Base-by-base conservation (phyloP, 2,329 filamentous ascomycete species). In the Chaetomium sp. region DNA sequence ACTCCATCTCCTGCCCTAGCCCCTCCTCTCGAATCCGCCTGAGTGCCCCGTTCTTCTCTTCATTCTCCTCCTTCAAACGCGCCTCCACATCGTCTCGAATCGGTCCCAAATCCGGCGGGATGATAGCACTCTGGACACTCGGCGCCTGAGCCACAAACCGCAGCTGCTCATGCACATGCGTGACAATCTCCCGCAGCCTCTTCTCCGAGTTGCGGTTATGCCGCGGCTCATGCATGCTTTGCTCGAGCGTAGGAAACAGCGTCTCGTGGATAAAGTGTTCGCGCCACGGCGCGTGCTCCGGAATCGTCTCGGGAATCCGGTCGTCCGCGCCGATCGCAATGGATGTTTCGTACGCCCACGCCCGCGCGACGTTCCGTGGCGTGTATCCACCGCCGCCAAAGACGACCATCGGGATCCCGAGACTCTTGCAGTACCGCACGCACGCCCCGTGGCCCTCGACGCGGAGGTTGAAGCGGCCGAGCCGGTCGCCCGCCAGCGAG, bases 351-450 rank as follows among this genome's bases (percentile, higher is more conserved):
- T 95, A 92, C 32, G 91, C 90, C 94, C 94, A 99, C 35, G 92
- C 91, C 53, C 94, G 87, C 43, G 94, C 94, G 6, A 99, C 94
- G 67, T 99, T 99, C 61, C 92, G 84, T 5, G 94, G 91, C 11
- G 94, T 99, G 72, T 99, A 99, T 34, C 94, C 94, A 55, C 94
- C 94, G 41, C 94, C 94, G 45, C 94, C 94, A 56, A 97, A 89
- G 53, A 99, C 82, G 49, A 99, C 84, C 59, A 97, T 79, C 2
- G 94, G 94, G 1, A 95, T 76, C 6, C 81, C 79, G 60, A 91
- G 83, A 47, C 78, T 82, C 71, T 97, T 97, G 71, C 91, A 90
- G 66, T 87, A 96, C 49, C 86, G 84, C 56, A 96, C 89, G 70
- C 94, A 99, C 61, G 87, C 86, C 52, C 91, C 92, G 72, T 99